phyloP scores from a whole-genome alignment of 371 early-diverging fungal species.

The Mortierella sp. region DNA sequence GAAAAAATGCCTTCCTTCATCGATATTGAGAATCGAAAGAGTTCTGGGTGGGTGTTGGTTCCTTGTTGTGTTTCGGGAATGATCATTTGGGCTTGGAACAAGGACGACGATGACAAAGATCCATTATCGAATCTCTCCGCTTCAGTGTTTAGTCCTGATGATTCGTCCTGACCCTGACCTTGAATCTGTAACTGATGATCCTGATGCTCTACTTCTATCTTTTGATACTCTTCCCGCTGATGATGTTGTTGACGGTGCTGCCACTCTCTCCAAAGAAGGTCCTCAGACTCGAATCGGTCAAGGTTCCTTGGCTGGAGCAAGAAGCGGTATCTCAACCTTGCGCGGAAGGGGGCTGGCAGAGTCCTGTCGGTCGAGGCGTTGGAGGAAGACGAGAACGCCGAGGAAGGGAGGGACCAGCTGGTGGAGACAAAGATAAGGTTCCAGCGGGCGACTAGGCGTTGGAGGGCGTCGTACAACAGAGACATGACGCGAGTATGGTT shows the following conservation, averaged over 20 bases:
- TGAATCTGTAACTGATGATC: too few relatives aligned
- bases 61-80: constrained; percentile 9
- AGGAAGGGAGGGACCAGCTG: constrained; percentile 27
- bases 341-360: constrained; percentile 28
- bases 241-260: not conserved
- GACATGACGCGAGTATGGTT: constrained; percentile 28
- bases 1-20: constrained; percentile 22
- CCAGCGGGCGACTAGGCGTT: constrained; percentile 33
- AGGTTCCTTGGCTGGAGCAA: constrained; percentile 37
- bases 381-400: not conserved
- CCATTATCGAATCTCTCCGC: not conserved
- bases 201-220: not conserved
- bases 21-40: constrained; percentile 48
- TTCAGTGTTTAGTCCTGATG: not conserved
- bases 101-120: too few relatives aligned
- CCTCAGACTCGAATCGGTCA: constrained; percentile 22
- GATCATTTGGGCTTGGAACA: constrained; percentile 51
- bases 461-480: constrained; percentile 21
- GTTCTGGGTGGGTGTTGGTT: constrained; percentile 6
- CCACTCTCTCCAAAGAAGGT: constrained; percentile 19
- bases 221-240: not conserved
- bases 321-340: constrained; percentile 32
- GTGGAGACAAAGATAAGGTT: constrained; percentile 36
- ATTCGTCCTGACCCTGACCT: not conserved
- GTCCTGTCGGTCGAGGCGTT: constrained; percentile 27